Evolutionary conservation across 1,139 yeast genomes (phyloP), one percentile per base, ranked within the genome.

Genomic region (Blastobotrys malaysiensis): DNA sequence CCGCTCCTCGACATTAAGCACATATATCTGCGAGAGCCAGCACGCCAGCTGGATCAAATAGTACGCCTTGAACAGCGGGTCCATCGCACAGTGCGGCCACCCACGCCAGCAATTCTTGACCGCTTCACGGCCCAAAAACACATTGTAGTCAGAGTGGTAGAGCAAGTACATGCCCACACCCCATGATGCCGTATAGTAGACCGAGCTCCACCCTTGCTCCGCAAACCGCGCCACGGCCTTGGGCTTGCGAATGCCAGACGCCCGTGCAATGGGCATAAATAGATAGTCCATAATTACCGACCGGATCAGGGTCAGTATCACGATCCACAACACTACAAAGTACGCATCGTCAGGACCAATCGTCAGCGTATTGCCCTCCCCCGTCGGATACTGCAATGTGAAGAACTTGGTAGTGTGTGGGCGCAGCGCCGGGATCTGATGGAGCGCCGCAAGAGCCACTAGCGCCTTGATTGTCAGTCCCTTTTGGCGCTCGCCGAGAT

Each of bases 11-110:
- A 89, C 72, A 69, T 88, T 82, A 57, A 90, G 74, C 18, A 86
- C 89, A 61, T 86, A 78, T 22, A 88, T 76, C 69, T 88, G 96
- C 63, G 87, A 90, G 59, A 88, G 66, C 96, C 96, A 90, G 62
- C 81, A 82, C 7, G 88, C 84, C 43, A 86, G 76, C 63, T 86
- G 86, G 48, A 84, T 72, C 54, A 90, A 74, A 65, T 90, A 90
- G 71, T 87, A 90, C 13, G 73, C 68, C 70, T 90, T 90, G 69
- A 85, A 76, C n/a, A 68, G 62, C 6, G 64, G 62, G 20, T 63
- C 60, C 50, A 74, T 59, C 52, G 63, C 63, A 67, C 78, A 77
- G 66, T 87, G 88, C 3, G 96, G 97, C 91, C 95, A 89, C 52
- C 76, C 81, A n/a, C 72, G 61, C 75, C 83, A 89, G 47, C 89